Base-by-base conservation (phyloP, 352 stramenopile genomes). In the Phytopythium aichiense region DNA sequence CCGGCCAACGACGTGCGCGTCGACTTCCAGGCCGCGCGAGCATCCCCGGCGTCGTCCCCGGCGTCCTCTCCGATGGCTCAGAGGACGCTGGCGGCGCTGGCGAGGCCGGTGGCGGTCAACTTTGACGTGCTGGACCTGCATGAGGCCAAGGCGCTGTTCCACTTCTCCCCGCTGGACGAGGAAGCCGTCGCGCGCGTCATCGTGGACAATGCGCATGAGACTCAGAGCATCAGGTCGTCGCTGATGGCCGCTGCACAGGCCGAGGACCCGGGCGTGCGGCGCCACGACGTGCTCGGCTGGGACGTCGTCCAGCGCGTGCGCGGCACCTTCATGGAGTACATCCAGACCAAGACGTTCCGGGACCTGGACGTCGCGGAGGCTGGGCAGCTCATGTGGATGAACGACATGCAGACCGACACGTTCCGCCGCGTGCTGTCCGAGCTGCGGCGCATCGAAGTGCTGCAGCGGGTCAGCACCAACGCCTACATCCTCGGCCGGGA, bases 101-200 rank as follows among this genome's bases (percentile, higher is more conserved):
- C 42, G 7, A 20, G 20, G 18, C 18, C 18, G 1, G 38, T 35
- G 56, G 31, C 48, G 33, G 31, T 58, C 35, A 16, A 55, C 28
- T 50, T 72, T 0, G 55, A 38, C 33, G 33, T 38, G 33, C 7
- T 58, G 31, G 53, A 46, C 22, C 35, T 20, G 2, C 2, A 13
- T 4, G 65, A 75, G 40, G 66, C 74, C n/a, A 52, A 59, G 20
- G 62, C 67, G 40, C 57, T 79, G 31, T 84, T 74, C 23, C 65
- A 73, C 23, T 84, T 76, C 54, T 60, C 61, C 16, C 33, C 60
- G 6, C 48, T 84, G 22, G 72, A 60, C 11, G 72, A 79, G 18
- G 49, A 64, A 0, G 68, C 73, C 13, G 45, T 81, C 11, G 73
- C 76, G 20, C 52, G 64, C 1, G 60, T 74, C 23, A 80, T 84